Evolutionary conservation across 768 basidiomycete species (phyloP).

Genomic region (Termitomyces sp.): DNA sequence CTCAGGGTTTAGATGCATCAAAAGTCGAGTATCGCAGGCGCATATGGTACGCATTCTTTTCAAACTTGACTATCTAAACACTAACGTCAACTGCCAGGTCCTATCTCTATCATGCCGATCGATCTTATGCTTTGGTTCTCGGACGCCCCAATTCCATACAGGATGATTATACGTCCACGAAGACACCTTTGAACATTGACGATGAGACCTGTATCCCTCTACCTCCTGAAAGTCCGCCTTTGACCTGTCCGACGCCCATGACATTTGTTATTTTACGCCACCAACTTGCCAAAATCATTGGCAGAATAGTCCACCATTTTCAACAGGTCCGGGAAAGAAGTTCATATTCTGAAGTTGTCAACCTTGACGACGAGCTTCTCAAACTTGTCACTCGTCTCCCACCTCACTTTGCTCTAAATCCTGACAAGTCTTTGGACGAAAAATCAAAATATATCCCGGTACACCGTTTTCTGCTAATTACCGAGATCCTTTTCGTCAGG

Average conservation of each 20-base stretch:
- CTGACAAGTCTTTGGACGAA: constrained; percentile 75
- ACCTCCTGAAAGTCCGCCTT: constrained; percentile 45
- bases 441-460: constrained; percentile 60
- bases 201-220: constrained; percentile 43
- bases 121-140: constrained; percentile 86
- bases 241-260: constrained; percentile 72
- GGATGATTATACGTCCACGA: constrained; percentile 82
- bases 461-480: constrained; percentile 85
- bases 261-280: constrained; percentile 88
- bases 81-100: constrained; percentile 42
- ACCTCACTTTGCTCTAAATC: constrained; percentile 68
- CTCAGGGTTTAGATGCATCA: constrained; percentile 63
- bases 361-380: constrained; percentile 78
- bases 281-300: constrained; percentile 77
- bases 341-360: constrained; percentile 78
- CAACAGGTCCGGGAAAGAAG: constrained; percentile 75
- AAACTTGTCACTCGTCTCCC: constrained; percentile 73
- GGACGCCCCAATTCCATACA: constrained; percentile 88
- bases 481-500: constrained; percentile 83
- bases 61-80: background rate
- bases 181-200: constrained; percentile 67
- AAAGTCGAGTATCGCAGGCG: constrained; percentile 86
- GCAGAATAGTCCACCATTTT: constrained; percentile 89
- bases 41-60: constrained; percentile 56
- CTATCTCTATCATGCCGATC: constrained; percentile 90